phyloP scores from a whole-genome alignment of 2,329 filamentous ascomycete species.

The Pseudocercospora eumusae region DNA sequence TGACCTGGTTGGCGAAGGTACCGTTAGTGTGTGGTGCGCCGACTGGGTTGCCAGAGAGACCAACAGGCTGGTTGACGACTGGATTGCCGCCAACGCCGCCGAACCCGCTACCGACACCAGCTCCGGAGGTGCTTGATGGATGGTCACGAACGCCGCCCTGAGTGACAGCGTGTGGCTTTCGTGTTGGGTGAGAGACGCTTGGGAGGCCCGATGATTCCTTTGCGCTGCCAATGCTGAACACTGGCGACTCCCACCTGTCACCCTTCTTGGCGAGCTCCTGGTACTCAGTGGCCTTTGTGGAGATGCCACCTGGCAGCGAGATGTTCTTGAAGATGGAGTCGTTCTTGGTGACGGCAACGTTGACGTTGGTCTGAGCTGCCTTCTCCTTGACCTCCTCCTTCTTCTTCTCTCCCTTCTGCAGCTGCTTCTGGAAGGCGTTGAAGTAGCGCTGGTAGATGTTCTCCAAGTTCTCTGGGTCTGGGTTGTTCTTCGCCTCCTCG shows the following conservation, averaged over 20 bases:
- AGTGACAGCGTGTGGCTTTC: slow-evolving; percentile 59
- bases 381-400: slow-evolving; percentile 56
- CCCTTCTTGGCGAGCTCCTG: slow-evolving; percentile 83
- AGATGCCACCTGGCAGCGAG: slow-evolving; percentile 82
- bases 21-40: slow-evolving; percentile 26
- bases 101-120: not conserved
- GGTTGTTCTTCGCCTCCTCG: slow-evolving; percentile 62
- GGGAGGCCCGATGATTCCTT: slow-evolving; percentile 73
- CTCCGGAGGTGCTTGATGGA: not conserved
- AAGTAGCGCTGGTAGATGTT: slow-evolving; percentile 89
- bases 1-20: slow-evolving; percentile 48
- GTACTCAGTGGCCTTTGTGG: slow-evolving; percentile 91
- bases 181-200: slow-evolving; percentile 52
- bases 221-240: slow-evolving; percentile 84
- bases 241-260: slow-evolving; percentile 89
- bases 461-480: slow-evolving; percentile 68
- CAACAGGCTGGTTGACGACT: not conserved
- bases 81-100: not conserved
- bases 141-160: slow-evolving; percentile 33
- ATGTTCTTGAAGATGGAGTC: slow-evolving; percentile 92
- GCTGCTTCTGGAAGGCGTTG: slow-evolving; percentile 69
- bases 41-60: not conserved
- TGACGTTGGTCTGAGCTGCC: slow-evolving; percentile 69
- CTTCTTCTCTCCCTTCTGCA: slow-evolving; percentile 77
- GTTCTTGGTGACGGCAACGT: slow-evolving; percentile 80